Evolutionary conservation across 2,329 filamentous ascomycete species (phyloP).

Genomic region (Ceratocystis lukuohia): DNA sequence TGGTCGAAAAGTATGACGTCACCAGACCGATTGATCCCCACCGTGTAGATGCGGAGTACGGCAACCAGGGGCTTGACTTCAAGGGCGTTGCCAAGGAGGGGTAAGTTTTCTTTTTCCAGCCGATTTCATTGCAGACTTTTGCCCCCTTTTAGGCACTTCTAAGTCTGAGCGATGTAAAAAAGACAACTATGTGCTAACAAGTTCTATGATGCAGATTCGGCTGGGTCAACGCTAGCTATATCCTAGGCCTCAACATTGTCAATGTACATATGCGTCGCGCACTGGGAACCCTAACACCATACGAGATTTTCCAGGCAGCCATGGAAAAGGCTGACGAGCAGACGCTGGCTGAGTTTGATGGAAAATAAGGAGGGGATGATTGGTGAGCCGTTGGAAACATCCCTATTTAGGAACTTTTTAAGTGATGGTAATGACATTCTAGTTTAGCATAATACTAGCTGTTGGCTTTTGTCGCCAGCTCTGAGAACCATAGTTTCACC

Average conservation of each 20-base stretch:
- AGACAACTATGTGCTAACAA: slow-evolving; percentile 23
- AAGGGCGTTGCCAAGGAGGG: slow-evolving; percentile 93
- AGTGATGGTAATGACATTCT: no score
- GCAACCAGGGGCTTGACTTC: slow-evolving; percentile 90
- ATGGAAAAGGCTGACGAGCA: slow-evolving; percentile 42
- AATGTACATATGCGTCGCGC: slow-evolving; percentile 82
- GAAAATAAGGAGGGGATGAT: not conserved
- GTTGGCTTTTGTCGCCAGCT: no score
- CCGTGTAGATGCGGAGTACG: slow-evolving; percentile 90
- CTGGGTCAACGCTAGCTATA: slow-evolving; percentile 97
- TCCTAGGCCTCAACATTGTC: slow-evolving; percentile 80
- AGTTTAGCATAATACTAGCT: no score
- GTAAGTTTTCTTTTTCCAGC: slow-evolving; percentile 41
- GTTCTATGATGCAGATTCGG: slow-evolving; percentile 54
- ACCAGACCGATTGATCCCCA: slow-evolving; percentile 82
- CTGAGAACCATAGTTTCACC: no score
- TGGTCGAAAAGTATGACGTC: slow-evolving; percentile 98
- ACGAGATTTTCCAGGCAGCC: slow-evolving; percentile 66
- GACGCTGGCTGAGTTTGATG: slow-evolving; percentile 34
- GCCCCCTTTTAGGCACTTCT: not conserved
- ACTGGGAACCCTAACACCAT: slow-evolving; percentile 75
- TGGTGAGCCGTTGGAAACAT: not conserved
- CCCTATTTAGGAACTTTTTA: no score
- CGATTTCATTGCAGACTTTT: not conserved
- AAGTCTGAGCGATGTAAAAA: not conserved